Evolutionary conservation across 108 stramenopile genomes (phyloP), one percentile per base, ranked within the genome.

Genomic region (Cyclotella baltica): DNA sequence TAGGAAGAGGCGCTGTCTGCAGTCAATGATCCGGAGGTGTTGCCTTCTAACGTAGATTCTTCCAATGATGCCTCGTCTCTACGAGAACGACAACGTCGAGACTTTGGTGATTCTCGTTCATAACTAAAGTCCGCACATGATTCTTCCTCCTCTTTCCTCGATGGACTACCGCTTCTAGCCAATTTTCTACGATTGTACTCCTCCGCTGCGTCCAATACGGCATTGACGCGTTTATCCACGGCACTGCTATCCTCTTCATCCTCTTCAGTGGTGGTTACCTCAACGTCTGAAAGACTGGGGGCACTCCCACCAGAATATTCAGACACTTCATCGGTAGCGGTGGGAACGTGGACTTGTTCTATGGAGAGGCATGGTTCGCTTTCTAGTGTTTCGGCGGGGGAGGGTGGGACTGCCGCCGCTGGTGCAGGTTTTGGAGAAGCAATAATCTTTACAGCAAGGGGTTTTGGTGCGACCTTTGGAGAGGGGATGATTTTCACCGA

Each of bases 251-350:
- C 22, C 1, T 57, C 55, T 28, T 57, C 22, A 2, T 29, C 55
- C 6, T 57, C 27, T 57, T 4, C 55, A 13, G 2, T 2, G 2
- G 4, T 2, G 22, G 22, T 25, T 1, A 27, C 55, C 27, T 25
- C 27, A 25, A 2, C 23, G 5, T 53, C 52, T 2, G 27, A 25
- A 25, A 15, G 15, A 25, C 27, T 57, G 25, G 2, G 4, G 22
- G 47, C 47, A 48, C 55, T 57, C 13, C 55, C 55, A 11, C 55
- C 55, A 25, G 25, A 27, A 25, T 28, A 57, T 28, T 57, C 55
- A 2, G 55, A 57, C 1, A 57, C 55, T 18, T 27, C 55, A 28
- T 57, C 55, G 2, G 13, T 25, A 28, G 22, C 55, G 2, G 47
- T 6, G 6, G 47, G 6, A n/a, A 48, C 47, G n/a, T 48, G 2